These are phyloP conservation scores for Ustilago vetiveriae DNA, from an alignment of 1,284 basidiomycete genomes.

Conservation along the genomic window DNA sequence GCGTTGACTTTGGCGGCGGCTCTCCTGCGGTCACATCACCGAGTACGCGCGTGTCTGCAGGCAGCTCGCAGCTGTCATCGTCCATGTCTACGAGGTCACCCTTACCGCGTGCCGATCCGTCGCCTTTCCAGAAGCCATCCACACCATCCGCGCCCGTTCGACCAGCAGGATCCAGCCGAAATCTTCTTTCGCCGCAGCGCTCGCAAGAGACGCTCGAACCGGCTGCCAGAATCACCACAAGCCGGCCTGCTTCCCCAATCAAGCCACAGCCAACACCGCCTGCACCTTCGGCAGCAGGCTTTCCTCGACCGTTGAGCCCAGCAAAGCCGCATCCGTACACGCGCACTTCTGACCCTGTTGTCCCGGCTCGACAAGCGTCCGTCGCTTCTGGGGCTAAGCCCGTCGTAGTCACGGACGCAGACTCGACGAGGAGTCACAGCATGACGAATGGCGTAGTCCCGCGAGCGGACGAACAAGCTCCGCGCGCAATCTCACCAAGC, in stretches of 20 bases:
- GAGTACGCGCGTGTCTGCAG: conserved; percentile 1
- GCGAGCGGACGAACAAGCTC: conserved; percentile 4
- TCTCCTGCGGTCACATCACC: conserved; percentile 14
- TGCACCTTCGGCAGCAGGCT: not conserved
- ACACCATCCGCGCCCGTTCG: conserved; percentile 13
- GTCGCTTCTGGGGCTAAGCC: not conserved
- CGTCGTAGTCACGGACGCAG: not conserved
- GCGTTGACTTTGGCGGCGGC: conserved; percentile 16
- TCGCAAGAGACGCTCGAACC: conserved; percentile 20
- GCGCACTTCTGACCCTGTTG: conserved; percentile 11
- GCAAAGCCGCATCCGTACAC: conserved; percentile 4
- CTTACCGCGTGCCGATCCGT: conserved; percentile 20
- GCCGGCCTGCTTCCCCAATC: conserved; percentile 8
- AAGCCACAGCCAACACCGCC: conserved; percentile 10
- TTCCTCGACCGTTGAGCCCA: conserved; percentile 9
- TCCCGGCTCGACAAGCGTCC: conserved; percentile 14
- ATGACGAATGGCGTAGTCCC: not conserved
- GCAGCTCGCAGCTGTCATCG: conserved; percentile 11
- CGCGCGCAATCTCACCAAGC: conserved; percentile 10
- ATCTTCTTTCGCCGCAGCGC: conserved; percentile 25
- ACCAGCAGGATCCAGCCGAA: conserved; percentile 13
- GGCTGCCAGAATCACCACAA: not conserved
- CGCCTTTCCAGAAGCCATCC: conserved; percentile 16
- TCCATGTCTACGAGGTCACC: conserved; percentile 19
- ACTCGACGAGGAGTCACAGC: not conserved